Base-by-base conservation (phyloP, 495 filamentous ascomycete species). In the Chlorociboria aeruginascens region DNA sequence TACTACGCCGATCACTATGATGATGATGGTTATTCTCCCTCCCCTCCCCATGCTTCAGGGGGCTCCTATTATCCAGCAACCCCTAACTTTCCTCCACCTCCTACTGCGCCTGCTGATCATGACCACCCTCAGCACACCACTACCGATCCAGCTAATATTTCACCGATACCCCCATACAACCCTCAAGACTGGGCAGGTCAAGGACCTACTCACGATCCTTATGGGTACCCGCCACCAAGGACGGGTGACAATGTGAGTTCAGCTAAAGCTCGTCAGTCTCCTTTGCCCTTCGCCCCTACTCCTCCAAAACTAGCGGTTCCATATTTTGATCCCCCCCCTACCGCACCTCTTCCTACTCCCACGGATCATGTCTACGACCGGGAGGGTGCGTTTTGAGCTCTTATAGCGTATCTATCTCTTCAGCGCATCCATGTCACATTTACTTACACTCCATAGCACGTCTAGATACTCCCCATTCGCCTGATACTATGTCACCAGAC, bases 1-100 rank as follows among this genome's bases (percentile, higher is more conserved):
- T 63, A 67, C 40, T 49, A 54, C 32, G 52, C 49, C 25, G 59
- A 64, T 53, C 51, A 47, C 17, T 50, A 63, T 36, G 43, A 51
- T 30, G 59, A 63, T 32, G 53, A 63, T 31, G 51, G 48, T 9
- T 62, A 59, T 8, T 66, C 64, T 3, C 63, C 67, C 20, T 76
- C 74, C 0, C 74, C 74, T 17, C 69, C 71, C 39, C 66, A 66
- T 50, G 70, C 72, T 0, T 75, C 73, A 0, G 73, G 73, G 33
- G 74, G 74, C 7, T 69, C 63, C 45, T 73, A 65, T 53, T 70
- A 69, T 54, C 66, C 69, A 38, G 61, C 61, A 32, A 59, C 52
- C 43, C 64, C 63, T 36, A 54, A 66, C 46, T 72, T 69, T 54
- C 61, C 64, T 20, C 67, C 69, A 6, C 68, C 69, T 17, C 68